Evolutionary conservation across 345 rosid genomes (phyloP), one percentile per base, ranked within the genome.

Genomic region (Aquilaria yunnanensis): DNA sequence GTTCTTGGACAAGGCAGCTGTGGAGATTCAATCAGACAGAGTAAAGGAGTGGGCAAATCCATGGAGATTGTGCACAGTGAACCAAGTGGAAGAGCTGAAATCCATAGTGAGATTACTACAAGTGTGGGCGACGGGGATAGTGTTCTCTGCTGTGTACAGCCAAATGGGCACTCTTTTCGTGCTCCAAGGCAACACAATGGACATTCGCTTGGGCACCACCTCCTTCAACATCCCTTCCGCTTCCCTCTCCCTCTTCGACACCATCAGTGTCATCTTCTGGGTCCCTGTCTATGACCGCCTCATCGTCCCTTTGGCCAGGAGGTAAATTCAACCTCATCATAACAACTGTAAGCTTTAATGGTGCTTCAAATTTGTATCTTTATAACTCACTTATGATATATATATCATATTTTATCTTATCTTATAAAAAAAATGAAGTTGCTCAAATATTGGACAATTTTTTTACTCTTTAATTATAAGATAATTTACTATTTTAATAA

Each of bases 51-150:
- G 66, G 5, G 16, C 3, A 0, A 47, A 78, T 48, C 66, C 78
- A 2, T 74, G 88, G 83, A 71, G 61, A 34, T 71, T 78, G 0
- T 80, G 80, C 61, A 83, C 74, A 0, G 75, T 76, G 14, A 77
- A 77, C 30, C 85, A 80, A 62, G 85, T 83, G 2, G 88, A 80
- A 63, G 78, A 80, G 56, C 60, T 80, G 7, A 81, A 81, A 51
- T 67, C 78, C 47, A 54, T 83, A 11, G 9, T 67, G 34, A 72
- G 81, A 37, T 14, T 78, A 54, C 51, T 83, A 1, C 79, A 82
- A 0, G 59, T 83, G 9, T 78, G 81, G 84, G 77, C 68, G 5
- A 67, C 76, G 10, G 80, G 77, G 1, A 76, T 77, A 34, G 31
- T 74, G 13, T 74, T 78, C 60, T 68, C 76, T 14, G 63, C 63